Conservation (phyloP, 2,329 filamentous ascomycete species). For the Tympanopsis confertula region DNA sequence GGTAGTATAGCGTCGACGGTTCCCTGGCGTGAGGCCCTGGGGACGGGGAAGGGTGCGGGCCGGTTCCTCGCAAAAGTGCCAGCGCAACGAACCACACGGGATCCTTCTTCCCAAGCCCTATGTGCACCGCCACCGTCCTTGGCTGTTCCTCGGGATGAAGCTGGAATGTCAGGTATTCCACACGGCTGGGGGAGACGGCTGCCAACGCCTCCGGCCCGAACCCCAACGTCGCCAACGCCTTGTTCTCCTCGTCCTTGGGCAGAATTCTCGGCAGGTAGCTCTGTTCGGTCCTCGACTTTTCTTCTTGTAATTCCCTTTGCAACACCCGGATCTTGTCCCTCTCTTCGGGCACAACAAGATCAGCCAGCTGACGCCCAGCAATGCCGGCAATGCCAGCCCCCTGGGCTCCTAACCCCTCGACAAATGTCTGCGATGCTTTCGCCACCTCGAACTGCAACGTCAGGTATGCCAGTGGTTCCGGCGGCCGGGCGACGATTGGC, state of each 20-base stretch:
- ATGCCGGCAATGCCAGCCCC: not conserved
- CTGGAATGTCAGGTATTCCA: not conserved
- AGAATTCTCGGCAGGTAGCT: not conserved
- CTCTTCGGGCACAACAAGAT: not conserved
- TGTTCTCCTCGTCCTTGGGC: not conserved
- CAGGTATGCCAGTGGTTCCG: not conserved
- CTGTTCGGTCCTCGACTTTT: not conserved
- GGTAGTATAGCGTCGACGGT: not conserved
- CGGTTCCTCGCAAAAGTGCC: not conserved
- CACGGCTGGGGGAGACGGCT: not conserved
- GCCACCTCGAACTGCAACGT: not conserved
- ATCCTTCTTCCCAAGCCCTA: not conserved
- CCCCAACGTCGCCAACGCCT: not conserved
- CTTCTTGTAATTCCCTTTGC: not conserved
- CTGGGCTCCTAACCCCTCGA: not conserved
- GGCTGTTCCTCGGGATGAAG: not conserved
- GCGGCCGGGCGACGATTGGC: not conserved
- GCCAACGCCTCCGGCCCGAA: not conserved
- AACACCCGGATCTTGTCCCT: not conserved
- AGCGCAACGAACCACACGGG: not conserved
- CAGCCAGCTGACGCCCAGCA: not conserved
- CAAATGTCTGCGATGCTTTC: not conserved
- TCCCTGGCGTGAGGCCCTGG: not conserved
- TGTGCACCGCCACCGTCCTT: not conserved
- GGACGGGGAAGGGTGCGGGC: not conserved